Base-by-base conservation (phyloP, 345 rosid species). In the Eucalyptus sideroxylon region DNA sequence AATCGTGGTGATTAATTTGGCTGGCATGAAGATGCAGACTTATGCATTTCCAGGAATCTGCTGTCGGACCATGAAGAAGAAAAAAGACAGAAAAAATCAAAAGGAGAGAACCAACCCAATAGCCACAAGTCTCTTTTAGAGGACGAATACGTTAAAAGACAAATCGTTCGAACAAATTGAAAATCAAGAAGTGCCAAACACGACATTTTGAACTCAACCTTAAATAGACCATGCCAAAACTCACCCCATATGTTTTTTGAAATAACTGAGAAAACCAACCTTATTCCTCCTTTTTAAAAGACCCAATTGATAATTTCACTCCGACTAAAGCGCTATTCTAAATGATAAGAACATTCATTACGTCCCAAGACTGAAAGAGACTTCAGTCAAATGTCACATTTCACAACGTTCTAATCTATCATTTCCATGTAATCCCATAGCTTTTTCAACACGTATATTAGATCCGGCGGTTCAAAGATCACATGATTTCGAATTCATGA, bases 391-490 rank as follows among this genome's bases (percentile, higher is more conserved):
- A 50, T 50, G 51, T 0, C 51, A 50, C 13, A 0, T 49, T 49
- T 49, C 50, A 49, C 6, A 49, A 0, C 0, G 16, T 49, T 15
- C 3, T 50, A 15, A 5, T 50, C 17, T 50, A 50, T 15, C 0
- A 49, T 49, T 49, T 49, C 16, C 50, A 49, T 49, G 50, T 49
- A 49, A 49, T 49, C 1, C 50, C 50, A 49, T 5, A 49, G 16
- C 50, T 13, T 13, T 49, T 49, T 49, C 50, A 49, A 49, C 6
- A 49, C 6, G 16, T 49, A 49, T 13, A 49, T 49, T 6, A 49
- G 1, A 50, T 50, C 6, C 6, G 7, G 0, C 7, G 0, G 1
- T 50, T 50, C 7, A 50, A 50, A 15, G 1, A 50, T 50, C 51
- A 50, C 51, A 50, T 50, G 7, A 50, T 3, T 49, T 1, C 5